Evolutionary conservation across 2,329 filamentous ascomycete genomes (phyloP), one percentile per base, ranked within the genome.

Genomic region (Clonostachys sp.): DNA sequence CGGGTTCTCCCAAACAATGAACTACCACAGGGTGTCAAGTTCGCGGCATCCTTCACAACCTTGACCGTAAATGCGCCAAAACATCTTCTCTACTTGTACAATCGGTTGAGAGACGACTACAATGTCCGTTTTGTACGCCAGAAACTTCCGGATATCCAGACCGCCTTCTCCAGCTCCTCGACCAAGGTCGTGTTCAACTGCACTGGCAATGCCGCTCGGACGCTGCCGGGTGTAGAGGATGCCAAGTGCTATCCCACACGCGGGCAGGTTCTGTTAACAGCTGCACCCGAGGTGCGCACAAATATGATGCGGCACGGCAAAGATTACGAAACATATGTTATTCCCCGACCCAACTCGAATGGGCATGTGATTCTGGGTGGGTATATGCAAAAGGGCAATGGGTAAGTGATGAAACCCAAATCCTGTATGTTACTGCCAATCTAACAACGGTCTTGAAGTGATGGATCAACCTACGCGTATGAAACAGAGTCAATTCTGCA

Each of bases 171-270:
- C 2, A 42, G 34, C 34, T 33, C 42, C n/a, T 41, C 51, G 1
- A 66, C 65, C 1, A 49, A 53, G 17, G 45, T 66, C 10, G 62
- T 65, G 10, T 64, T 66, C 50, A 65, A 67, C 53, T 65, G 63
- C 49, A 63, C 58, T 1, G 66, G 66, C 24, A 63, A 63, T 34
- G 63, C 61, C 2, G 61, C 69, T 4, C 55, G 49, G 35, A 62
- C 56, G 0, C 53, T 72, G 2, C 51, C 56, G 1, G 67, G 67
- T 7, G 65, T 72, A 1, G 50, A 59, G 17, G 69, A 72, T 45
- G 12, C 53, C 8, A 64, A 65, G 35, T 70, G 67, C 46, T 72
- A 63, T 42, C 69, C 69, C 2, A 72, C 69, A 0, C 50, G 69
- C 4, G 68, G 68, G 1, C 68, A 71, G 45, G 62, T 71, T 3